Conservation (phyloP, 352 stramenopile genomes). For the Phytopythium kandeliae region DNA sequence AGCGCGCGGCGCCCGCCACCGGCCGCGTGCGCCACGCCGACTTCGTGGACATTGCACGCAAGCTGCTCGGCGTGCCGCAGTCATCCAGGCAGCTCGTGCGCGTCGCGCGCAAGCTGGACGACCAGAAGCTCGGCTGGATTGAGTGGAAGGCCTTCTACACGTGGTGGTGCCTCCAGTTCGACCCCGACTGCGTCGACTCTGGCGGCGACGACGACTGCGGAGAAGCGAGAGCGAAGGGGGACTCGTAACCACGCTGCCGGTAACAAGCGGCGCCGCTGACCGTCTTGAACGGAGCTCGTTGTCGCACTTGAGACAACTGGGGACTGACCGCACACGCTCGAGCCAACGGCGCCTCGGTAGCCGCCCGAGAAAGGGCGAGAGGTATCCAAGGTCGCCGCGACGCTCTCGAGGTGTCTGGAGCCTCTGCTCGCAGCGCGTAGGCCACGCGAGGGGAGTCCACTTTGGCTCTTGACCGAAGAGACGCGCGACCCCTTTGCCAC, state of each 20-base stretch:
- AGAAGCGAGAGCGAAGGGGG: neutral
- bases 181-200: constrained; percentile 3
- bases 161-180: constrained; percentile 51
- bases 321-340: too few relatives aligned
- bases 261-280: too few relatives aligned
- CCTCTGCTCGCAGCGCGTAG: too few relatives aligned
- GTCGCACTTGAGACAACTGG: too few relatives aligned
- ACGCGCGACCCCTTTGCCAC: too few relatives aligned
- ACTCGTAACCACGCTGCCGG: too few relatives aligned
- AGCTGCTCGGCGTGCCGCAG: constrained; percentile 26
- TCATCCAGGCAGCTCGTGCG: constrained; percentile 42
- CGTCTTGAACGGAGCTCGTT: too few relatives aligned
- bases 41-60: constrained; percentile 36
- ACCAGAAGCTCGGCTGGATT: constrained; percentile 43
- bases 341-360: too few relatives aligned
- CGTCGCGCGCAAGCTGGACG: constrained; percentile 36
- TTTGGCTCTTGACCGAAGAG: neutral
- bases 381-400: too few relatives aligned
- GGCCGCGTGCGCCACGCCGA: constrained; percentile 30
- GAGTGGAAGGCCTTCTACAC: constrained; percentile 61
- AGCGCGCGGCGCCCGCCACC: constrained; percentile 8
- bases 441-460: too few relatives aligned
- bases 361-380: too few relatives aligned
- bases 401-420: too few relatives aligned
- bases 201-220: neutral